Base-by-base conservation (phyloP, 345 rosid species). In the Pistacia atlantica region DNA sequence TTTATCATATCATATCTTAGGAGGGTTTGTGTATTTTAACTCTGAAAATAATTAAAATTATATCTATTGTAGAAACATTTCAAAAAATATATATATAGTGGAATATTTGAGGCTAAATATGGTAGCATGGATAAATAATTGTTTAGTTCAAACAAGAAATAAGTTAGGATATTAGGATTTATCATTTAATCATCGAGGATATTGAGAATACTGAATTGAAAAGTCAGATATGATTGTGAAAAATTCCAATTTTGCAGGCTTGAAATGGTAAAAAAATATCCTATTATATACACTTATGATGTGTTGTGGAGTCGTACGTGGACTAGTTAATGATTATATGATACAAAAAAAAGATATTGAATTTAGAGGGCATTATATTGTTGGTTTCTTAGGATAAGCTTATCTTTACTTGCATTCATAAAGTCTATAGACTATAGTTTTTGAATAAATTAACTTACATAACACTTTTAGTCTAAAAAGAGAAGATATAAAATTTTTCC, bases 401-500 rank as follows among this genome's bases (percentile, higher is more conserved):
- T 70, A 65, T 55, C 56, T 57, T 48, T 56, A 71, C 2, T 77
- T 70, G 69, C 1, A 68, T 77, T 46, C 63, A 73, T 60, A 68
- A 77, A 73, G 77, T 72, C 66, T 68, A 59, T 72, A 35, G 46
- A 42, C 9, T 42, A 42, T 8, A 42, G 46, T 42, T 42, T 42
- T 42, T 0, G 6, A 5, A 8, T 42, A 42, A 42, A 42, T 42
- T 42, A 42, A 42, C 9, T 7, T 8, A 42, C 46, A 5, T 42
- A 5, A 42, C 9, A 42, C 8, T 42, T 6, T 42, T 48, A 67
- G 57, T 20, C 11, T 38, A 8, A 9, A 20, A 2, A 14, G 56
- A 54, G 60, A 69, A 25, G 48, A 54, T 31, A 28, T 55, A 33
- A n/a, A 69, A 31, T 18, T 48, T 80, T 48, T 18, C 77, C 48